Evolutionary conservation across 441 rosid species (phyloP).

Genomic region (Eruca vesicaria): DNA sequence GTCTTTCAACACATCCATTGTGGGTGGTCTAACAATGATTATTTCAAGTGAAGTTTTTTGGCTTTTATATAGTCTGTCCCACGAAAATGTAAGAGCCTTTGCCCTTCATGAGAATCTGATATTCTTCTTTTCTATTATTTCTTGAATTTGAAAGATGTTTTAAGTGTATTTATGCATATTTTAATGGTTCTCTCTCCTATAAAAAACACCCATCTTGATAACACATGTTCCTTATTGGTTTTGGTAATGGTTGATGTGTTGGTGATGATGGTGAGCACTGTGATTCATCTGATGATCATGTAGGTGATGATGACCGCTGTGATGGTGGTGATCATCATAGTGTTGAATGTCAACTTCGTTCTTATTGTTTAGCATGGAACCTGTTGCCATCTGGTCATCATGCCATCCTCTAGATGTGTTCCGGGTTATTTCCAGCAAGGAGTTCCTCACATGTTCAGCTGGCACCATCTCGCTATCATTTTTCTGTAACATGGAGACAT

Average conservation of each 20-base stretch:
- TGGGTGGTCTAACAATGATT: slow-evolving; percentile 22
- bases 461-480: slow-evolving; percentile 71
- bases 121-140: background rate
- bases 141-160: slow-evolving; percentile 8
- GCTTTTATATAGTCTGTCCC: background rate
- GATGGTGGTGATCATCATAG: slow-evolving; percentile 43
- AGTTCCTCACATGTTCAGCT: slow-evolving; percentile 77
- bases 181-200: slow-evolving; percentile 6
- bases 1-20: too few species aligned
- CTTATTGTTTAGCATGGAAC: slow-evolving; percentile 38
- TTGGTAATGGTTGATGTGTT: slow-evolving; percentile 40
- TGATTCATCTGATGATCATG: slow-evolving; percentile 38
- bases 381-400: slow-evolving; percentile 42
- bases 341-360: slow-evolving; percentile 41
- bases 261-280: slow-evolving; percentile 24
- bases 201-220: background rate
- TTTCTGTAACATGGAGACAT: slow-evolving; percentile 48
- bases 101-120: background rate
- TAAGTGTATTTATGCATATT: slow-evolving; percentile 3
- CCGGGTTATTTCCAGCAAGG: slow-evolving; percentile 70
- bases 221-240: slow-evolving; percentile 27
- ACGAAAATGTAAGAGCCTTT: slow-evolving; percentile 6
- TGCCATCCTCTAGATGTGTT: slow-evolving; percentile 55
- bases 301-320: slow-evolving; percentile 39
- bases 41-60: background rate